Evolutionary conservation across 305 asterid genomes (phyloP), one percentile per base, ranked within the genome.

Genomic region (Stenogyne calaminthoides): DNA sequence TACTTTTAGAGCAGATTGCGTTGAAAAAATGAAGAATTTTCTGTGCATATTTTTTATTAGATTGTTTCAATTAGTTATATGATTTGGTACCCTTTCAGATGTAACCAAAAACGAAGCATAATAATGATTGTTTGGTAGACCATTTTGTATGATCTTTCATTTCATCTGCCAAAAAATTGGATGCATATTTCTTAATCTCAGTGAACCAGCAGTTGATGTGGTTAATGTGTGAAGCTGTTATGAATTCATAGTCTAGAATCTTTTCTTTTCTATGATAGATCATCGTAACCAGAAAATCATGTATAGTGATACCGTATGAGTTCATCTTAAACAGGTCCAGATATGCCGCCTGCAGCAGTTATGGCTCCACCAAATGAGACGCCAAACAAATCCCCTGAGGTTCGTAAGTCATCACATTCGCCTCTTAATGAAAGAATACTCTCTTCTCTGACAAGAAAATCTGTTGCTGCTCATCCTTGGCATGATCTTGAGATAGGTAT

Each of bases 391-490:
- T 47, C 84, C 54, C 34, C 65, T 62, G 80, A 18, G 37, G 67
- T 80, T 63, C 75, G 67, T 52, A 80, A 82, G 78, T 16, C 79
- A 60, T 44, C 92, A 12, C 91, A 39, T 73, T 86, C 84, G 29
- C 91, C 90, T 77, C 98, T 94, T 57, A 90, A 90, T 71, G 95
- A 94, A 80, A 91, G 98, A 82, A 91, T 92, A 49, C 90, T 94
- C 73, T 84, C 95, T 39, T 94, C 99, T 71, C 80, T 94, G 86
- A 83, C 85, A 63, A 87, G 95, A 80, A 88, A 89, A 86, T 60
- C 84, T 64, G 93, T 85, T 71, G 97, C 99, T 76, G 99, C 99
- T 75, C 99, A 94, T 86, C 97, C 99, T 9, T 91, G 99, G 99
- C 99, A 94, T 81, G 99, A 94, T 82, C 97, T 94, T 66, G 99